These are phyloP conservation scores for Annulohypoxylon maeteangense DNA, from an alignment of 495 filamentous ascomycete species.

Conservation along the genomic window DNA sequence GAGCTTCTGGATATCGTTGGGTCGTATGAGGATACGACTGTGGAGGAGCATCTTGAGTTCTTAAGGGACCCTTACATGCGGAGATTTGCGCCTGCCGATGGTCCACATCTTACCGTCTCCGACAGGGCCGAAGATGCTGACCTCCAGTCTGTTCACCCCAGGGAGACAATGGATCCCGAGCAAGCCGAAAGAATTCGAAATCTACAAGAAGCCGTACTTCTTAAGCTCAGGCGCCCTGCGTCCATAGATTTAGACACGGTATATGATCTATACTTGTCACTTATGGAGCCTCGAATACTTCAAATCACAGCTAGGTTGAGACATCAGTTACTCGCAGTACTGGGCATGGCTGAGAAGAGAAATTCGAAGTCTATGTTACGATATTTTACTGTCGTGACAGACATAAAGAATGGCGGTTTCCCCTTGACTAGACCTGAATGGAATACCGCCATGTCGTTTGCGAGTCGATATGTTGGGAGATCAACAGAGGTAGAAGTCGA, in stretches of 20 bases:
- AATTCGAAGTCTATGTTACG: conserved; percentile 73
- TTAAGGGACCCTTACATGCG: conserved; percentile 60
- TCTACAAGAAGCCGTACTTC: conserved; percentile 48
- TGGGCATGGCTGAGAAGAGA: conserved; percentile 71
- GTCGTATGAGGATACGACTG: conserved; percentile 54
- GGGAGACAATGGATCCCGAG: conserved; percentile 37
- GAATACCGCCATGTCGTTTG: conserved; percentile 84
- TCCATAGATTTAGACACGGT: conserved; percentile 51
- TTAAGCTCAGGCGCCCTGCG: conserved; percentile 47
- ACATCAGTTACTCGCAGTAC: conserved; percentile 71
- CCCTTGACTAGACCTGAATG: conserved; percentile 74
- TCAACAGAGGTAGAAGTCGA: conserved; percentile 73
- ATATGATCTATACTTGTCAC: conserved; percentile 55
- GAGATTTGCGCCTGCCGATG: conserved; percentile 56
- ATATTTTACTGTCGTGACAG: conserved; percentile 84
- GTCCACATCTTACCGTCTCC: conserved; percentile 56
- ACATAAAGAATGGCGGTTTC: conserved; percentile 75
- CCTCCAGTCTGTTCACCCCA: conserved; percentile 53
- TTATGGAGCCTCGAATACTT: conserved; percentile 70
- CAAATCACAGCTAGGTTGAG: conserved; percentile 68
- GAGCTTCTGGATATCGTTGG: conserved; percentile 62
- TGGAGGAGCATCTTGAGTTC: conserved; percentile 59
- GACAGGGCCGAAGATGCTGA: conserved; percentile 56
- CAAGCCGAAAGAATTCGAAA: conserved; percentile 45
- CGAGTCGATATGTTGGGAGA: conserved; percentile 72